Evolutionary conservation across 768 basidiomycete genomes (phyloP).

Genomic region (Termitomyces sp.): DNA sequence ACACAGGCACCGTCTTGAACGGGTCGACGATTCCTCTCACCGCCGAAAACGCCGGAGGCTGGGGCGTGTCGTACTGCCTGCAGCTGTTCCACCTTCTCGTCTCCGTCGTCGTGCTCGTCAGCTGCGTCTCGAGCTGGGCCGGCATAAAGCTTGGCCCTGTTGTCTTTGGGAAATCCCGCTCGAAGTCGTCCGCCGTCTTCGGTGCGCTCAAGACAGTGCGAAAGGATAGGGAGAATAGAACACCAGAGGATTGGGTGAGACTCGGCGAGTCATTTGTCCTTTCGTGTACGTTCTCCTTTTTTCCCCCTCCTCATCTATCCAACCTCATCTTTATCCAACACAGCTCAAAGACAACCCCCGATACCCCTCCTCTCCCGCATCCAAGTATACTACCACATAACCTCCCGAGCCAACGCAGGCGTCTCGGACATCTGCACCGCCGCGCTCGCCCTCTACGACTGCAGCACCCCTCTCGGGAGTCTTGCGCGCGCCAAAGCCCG

Average conservation of each 20-base stretch:
- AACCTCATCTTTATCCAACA: background rate
- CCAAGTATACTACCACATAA: conserved; percentile 54
- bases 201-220: background rate
- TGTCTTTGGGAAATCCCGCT: background rate
- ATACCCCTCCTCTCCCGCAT: conserved; percentile 35
- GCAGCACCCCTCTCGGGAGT: conserved; percentile 24
- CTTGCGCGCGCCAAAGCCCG: conserved; percentile 39
- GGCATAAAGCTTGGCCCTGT: conserved; percentile 28
- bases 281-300: conserved; percentile 19
- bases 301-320: background rate
- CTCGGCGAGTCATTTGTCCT: conserved; percentile 29
- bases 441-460: conserved; percentile 47
- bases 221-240: conserved; percentile 4
- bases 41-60: conserved; percentile 19
- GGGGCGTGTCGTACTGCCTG: conserved; percentile 49
- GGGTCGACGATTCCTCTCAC: conserved; percentile 19
- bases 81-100: conserved; percentile 65
- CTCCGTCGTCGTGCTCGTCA: conserved; percentile 57
- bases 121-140: conserved; percentile 39
- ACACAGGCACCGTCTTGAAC: conserved; percentile 56
- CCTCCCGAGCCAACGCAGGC: conserved; percentile 33
- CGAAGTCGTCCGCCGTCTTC: background rate
- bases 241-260: conserved; percentile 23
- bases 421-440: conserved; percentile 53
- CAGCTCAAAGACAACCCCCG: conserved; percentile 13